These are phyloP conservation scores for Didymella glomerata DNA, from an alignment of 2,329 filamentous ascomycete species.

Conservation along the genomic window DNA sequence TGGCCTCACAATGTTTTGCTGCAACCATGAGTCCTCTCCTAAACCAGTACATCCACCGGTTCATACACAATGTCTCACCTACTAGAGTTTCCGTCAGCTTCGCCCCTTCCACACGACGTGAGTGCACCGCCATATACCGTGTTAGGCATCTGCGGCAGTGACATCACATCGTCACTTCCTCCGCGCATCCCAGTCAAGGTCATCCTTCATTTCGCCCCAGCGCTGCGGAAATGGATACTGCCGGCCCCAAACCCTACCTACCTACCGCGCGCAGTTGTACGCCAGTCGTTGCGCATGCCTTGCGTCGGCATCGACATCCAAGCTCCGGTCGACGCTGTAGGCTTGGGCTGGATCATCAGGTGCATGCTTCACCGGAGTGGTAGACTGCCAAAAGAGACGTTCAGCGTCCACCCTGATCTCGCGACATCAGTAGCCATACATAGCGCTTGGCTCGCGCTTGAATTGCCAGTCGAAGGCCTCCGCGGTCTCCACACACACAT, in stretches of 20 bases:
- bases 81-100: constrained; percentile 30
- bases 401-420: constrained; percentile 18
- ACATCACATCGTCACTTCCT: constrained; percentile 26
- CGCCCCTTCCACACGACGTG: constrained; percentile 21
- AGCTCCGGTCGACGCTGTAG: constrained; percentile 20
- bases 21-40: background rate
- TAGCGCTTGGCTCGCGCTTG: constrained; percentile 33
- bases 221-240: constrained; percentile 29
- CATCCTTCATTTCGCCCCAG: constrained; percentile 35
- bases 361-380: constrained; percentile 33
- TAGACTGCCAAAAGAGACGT: constrained; percentile 1
- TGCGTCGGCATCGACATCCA: constrained; percentile 36
- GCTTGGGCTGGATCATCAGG: constrained; percentile 30
- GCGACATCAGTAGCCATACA: constrained; percentile 27
- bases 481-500: constrained; percentile 27
- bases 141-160: constrained; percentile 31
- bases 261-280: constrained; percentile 2
- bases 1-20: background rate
- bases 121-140: constrained; percentile 32
- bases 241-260: constrained; percentile 16
- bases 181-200: constrained; percentile 30
- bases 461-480: constrained; percentile 28
- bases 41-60: background rate
- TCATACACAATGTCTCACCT: constrained; percentile 32
- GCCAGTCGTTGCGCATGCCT: constrained; percentile 17